Conservation (phyloP, 2,329 filamentous ascomycete genomes). For the Celoporthe dispersa region DNA sequence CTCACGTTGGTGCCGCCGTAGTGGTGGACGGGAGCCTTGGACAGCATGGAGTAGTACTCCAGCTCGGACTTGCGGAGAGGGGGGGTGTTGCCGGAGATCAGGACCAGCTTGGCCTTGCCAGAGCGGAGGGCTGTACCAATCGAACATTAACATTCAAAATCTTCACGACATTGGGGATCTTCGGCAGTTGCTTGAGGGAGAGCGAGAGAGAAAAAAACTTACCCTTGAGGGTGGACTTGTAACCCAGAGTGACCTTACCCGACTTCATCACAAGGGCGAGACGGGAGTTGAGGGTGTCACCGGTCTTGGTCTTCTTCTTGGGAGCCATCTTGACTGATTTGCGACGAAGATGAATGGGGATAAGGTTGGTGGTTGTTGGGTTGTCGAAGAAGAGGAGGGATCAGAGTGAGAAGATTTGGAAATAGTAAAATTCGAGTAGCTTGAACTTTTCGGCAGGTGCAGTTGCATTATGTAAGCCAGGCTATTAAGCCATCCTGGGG, state of each 20-base stretch:
- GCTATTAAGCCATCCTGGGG: neutral
- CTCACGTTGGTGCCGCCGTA: conserved; percentile 99
- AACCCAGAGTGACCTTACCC: conserved; percentile 84
- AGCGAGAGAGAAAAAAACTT: conserved; percentile 15
- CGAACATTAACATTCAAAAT: conserved; percentile 51
- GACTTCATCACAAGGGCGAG: conserved; percentile 67
- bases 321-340: conserved; percentile 64
- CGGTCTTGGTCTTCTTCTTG: conserved; percentile 84
- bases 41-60: conserved; percentile 92
- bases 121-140: conserved; percentile 78
- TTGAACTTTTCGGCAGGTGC: conserved; percentile 24
- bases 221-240: conserved; percentile 70
- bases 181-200: neutral
- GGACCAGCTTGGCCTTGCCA: conserved; percentile 97
- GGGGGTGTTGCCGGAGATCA: conserved; percentile 92
- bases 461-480: conserved; percentile 6
- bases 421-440: conserved; percentile 4
- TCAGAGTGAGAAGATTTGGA: neutral
- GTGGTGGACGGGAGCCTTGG: conserved; percentile 96
- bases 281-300: conserved; percentile 70
- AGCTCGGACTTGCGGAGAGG: conserved; percentile 98
- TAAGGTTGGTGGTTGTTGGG: conserved; percentile 30
- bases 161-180: neutral
- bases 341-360: conserved; percentile 32
- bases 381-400: conserved; percentile 18